Conservation (phyloP, 768 basidiomycete species). For the Tricholoma sp. region DNA sequence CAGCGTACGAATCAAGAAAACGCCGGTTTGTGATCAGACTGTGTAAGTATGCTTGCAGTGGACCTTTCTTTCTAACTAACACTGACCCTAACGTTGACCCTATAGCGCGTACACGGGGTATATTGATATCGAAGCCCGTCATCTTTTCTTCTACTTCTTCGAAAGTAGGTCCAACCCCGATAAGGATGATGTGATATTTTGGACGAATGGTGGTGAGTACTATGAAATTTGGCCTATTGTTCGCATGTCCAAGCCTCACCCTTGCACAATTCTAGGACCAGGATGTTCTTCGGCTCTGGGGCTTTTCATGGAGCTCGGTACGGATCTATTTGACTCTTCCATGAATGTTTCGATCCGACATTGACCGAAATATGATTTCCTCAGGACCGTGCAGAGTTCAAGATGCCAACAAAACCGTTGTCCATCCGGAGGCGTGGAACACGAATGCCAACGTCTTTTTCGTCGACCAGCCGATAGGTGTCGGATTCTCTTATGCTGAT, state of each 20-base stretch:
- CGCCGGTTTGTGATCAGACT: constrained; percentile 51
- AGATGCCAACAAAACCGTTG: constrained; percentile 42
- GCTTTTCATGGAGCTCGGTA: constrained; percentile 70
- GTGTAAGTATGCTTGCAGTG: constrained; percentile 30
- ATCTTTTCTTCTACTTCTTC: constrained; percentile 47
- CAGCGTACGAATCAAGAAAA: constrained; percentile 56
- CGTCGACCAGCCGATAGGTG: constrained; percentile 58
- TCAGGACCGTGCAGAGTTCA: constrained; percentile 65
- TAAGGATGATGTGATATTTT: not conserved
- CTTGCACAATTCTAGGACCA: not conserved
- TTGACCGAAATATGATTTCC: not conserved
- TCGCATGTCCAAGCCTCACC: not conserved
- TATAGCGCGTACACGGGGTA: constrained; percentile 32
- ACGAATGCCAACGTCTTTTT: constrained; percentile 60
- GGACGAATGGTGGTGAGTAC: not conserved
- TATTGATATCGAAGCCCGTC: constrained; percentile 42
- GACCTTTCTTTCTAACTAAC: no score
- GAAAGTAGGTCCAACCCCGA: not conserved
- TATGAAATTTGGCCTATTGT: not conserved
- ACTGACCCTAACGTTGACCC: no score
- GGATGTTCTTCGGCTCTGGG: constrained; percentile 38
- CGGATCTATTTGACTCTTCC: constrained; percentile 6
- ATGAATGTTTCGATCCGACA: constrained; percentile 17
- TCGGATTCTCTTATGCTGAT: constrained; percentile 62
- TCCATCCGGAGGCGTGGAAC: constrained; percentile 64